Percentiles rank a stretch among this genome's conserved stretches.
Evolutionary conservation across 805 yeast genomes (phyloP).

Genomic region (Monosporozyma servazzii): DNA sequence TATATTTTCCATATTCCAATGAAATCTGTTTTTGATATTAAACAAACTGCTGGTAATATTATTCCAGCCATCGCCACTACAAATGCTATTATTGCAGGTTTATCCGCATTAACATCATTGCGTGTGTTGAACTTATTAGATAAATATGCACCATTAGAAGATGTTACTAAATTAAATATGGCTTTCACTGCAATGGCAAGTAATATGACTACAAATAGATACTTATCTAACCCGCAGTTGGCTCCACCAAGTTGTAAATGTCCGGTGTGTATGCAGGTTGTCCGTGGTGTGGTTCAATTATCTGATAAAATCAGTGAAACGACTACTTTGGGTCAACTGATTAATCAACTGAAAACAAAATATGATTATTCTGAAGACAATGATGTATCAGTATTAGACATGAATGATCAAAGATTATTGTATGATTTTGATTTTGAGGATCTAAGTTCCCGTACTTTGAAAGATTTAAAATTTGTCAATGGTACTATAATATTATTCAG

Average conservation of each 20-base stretch:
- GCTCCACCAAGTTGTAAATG: constrained; percentile 63
- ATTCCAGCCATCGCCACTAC: constrained; percentile 98
- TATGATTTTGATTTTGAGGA: constrained; percentile 89
- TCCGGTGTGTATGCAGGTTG: constrained; percentile 47
- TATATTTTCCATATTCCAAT: constrained; percentile 56
- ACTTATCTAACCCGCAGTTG: constrained; percentile 55
- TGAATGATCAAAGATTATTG: constrained; percentile 43
- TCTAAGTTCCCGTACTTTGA: constrained; percentile 42
- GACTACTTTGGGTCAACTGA: constrained; percentile 41
- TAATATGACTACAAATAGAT: constrained; percentile 37
- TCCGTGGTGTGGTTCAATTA: constrained; percentile 42
- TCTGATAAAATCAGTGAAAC: constrained; percentile 16
- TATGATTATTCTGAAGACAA: constrained; percentile 39
- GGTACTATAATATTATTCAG: constrained; percentile 63
- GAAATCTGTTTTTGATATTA: constrained; percentile 76
- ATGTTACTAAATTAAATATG: constrained; percentile 35
- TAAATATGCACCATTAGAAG: constrained; percentile 24
- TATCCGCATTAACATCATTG: constrained; percentile 67
- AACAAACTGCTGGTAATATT: constrained; percentile 94
- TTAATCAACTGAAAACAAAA: constrained; percentile 38
- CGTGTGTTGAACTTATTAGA: constrained; percentile 35
- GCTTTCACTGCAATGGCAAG: constrained; percentile 45
- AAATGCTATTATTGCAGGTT: constrained; percentile 89
- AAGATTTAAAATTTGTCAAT: constrained; percentile 42
- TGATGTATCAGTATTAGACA: constrained; percentile 27